A percentile compares a stretch with the other conserved stretches of the same genome.
Evolutionary conservation across 306 rosid genomes (phyloP).

Genomic region (Chamaecrista fasciculata): DNA sequence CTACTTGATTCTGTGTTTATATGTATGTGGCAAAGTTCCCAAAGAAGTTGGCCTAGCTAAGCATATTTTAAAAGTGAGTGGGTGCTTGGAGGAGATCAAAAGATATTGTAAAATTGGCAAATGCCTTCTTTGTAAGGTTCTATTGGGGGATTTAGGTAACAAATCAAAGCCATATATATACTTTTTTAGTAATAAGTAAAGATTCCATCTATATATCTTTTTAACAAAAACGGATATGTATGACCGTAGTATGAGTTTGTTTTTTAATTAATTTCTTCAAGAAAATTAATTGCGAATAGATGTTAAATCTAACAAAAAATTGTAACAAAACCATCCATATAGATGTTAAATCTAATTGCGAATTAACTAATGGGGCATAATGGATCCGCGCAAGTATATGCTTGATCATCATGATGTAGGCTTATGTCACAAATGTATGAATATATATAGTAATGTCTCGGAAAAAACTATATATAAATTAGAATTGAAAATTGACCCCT

Average conservation of each 20-base stretch:
- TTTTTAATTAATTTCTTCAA: too few species aligned
- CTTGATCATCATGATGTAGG: conserved; percentile 22
- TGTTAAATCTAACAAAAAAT: too few species aligned
- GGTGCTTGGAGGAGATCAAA: conserved; percentile 5
- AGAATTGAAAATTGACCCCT: conserved; percentile 27
- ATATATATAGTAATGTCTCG: conserved; percentile 19
- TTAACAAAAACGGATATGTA: neutral
- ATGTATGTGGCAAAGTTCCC: conserved; percentile 40
- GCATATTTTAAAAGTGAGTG: conserved; percentile 45
- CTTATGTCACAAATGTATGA: conserved; percentile 11
- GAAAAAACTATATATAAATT: neutral
- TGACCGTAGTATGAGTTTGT: too few species aligned
- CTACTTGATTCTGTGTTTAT: conserved; percentile 43
- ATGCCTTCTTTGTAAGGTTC: conserved; percentile 27
- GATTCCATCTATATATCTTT: neutral
- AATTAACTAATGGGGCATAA: conserved; percentile 42
- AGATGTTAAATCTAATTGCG: neutral
- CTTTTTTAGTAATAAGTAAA: neutral
- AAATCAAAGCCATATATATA: too few species aligned
- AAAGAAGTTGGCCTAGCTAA: conserved; percentile 37
- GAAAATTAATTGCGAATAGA: too few species aligned
- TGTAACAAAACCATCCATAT: too few species aligned
- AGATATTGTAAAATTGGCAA: conserved; percentile 29
- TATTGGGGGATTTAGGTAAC: conserved; percentile 27
- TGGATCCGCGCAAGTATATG: conserved; percentile 27